These are phyloP conservation scores for Pseudogymnoascus sp. DNA, from an alignment of 2,329 filamentous ascomycete genomes.

Conservation along the genomic window DNA sequence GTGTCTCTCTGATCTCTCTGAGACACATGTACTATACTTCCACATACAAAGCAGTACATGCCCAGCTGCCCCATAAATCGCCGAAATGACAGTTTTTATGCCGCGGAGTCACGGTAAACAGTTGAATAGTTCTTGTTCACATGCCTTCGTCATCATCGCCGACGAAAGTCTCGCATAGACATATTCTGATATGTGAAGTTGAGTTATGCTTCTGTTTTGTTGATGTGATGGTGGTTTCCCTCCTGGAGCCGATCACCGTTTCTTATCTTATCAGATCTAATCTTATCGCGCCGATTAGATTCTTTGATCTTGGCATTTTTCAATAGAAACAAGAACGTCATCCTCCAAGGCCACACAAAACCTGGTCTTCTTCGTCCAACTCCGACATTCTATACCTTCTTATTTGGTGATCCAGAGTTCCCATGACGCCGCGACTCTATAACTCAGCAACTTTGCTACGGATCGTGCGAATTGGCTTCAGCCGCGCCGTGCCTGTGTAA, in stretches of 20 bases:
- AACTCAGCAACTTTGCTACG: neutral
- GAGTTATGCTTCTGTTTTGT: neutral
- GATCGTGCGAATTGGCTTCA: neutral
- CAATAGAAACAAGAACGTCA: neutral
- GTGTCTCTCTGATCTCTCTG: neutral
- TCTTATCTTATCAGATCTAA: neutral
- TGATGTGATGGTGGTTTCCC: neutral
- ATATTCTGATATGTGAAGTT: neutral
- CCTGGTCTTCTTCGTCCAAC: neutral
- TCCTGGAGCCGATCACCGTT: neutral
- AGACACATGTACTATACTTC: neutral
- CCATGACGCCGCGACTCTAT: neutral
- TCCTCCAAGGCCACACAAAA: neutral
- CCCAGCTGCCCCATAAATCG: neutral
- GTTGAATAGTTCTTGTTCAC: neutral
- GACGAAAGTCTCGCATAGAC: neutral
- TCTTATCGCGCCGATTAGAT: neutral
- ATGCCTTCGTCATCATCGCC: neutral
- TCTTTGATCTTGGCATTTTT: neutral
- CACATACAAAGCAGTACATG: neutral
- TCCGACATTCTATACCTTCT: neutral
- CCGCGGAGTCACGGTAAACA: neutral
- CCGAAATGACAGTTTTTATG: neutral
- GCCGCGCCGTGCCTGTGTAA: neutral
- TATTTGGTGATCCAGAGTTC: neutral